Evolutionary conservation across 2,329 filamentous ascomycete species (phyloP).

Genomic region (Alternaria angustiovoidea): DNA sequence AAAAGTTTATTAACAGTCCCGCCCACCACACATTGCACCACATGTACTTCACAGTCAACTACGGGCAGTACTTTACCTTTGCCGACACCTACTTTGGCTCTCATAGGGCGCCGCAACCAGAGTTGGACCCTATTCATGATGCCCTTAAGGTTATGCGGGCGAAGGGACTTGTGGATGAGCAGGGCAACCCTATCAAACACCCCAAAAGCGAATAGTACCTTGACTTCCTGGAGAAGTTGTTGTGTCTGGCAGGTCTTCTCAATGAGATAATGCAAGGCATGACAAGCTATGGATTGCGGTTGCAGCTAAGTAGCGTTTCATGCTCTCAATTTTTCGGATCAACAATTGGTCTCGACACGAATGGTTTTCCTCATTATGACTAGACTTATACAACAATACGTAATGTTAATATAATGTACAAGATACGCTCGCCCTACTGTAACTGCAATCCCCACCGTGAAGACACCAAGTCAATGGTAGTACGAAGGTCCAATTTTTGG

Average conservation of each 20-base stretch:
- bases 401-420: constrained; percentile 7
- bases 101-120: constrained; percentile 9
- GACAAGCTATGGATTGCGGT: neutral
- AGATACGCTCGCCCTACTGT: neutral
- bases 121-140: constrained; percentile 12
- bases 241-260: neutral
- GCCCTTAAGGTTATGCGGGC: constrained; percentile 17
- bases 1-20: constrained; percentile 15
- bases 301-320: neutral
- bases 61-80: constrained; percentile 15
- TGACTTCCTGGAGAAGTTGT: neutral
- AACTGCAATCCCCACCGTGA: neutral
- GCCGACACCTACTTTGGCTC: constrained; percentile 14
- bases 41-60: constrained; percentile 18
- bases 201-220: constrained; percentile 9
- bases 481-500: neutral
- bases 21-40: constrained; percentile 15
- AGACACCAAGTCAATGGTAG: neutral
- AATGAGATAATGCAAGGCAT: constrained; percentile 1
- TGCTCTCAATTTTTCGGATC: neutral
- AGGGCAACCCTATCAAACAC: constrained; percentile 11
- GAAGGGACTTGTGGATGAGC: constrained; percentile 12
- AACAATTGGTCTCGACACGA: neutral
- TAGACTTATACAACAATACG: neutral
- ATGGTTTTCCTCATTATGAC: neutral